A percentile compares a stretch with the other conserved stretches of the same genome.
phyloP scores from a whole-genome alignment of 2,329 filamentous ascomycete species.

The Onygena corvina region DNA sequence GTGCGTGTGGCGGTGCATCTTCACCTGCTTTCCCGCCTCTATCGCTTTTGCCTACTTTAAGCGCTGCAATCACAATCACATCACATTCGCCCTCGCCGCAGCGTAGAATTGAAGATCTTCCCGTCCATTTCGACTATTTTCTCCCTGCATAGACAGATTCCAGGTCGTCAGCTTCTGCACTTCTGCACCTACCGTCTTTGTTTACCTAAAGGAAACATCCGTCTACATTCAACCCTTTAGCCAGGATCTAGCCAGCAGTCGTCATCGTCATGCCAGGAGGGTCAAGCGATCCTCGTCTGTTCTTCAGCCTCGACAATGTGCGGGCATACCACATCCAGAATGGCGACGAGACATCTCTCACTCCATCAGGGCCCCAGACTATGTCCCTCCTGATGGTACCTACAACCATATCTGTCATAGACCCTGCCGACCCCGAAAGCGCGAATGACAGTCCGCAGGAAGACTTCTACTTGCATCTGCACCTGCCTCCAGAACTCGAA shows the following conservation, averaged over 20 bases:
- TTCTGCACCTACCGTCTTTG: not conserved
- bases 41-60: not conserved
- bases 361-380: constrained; percentile 74
- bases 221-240: no score
- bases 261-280: constrained; percentile 11
- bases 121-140: not conserved
- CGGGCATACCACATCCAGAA: constrained; percentile 82
- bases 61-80: not conserved
- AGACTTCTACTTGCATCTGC: constrained; percentile 93
- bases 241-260: not conserved
- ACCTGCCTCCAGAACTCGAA: constrained; percentile 87
- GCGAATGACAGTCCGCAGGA: constrained; percentile 52
- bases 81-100: not conserved
- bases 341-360: constrained; percentile 73
- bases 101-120: not conserved
- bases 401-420: constrained; percentile 59
- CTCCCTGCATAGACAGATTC: not conserved
- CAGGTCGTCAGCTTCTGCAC: not conserved
- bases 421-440: constrained; percentile 44
- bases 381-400: constrained; percentile 93
- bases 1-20: constrained; percentile 3
- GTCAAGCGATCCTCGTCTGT: constrained; percentile 28
- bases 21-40: not conserved
- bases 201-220: not conserved
- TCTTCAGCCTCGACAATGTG: constrained; percentile 58